Evolutionary conservation across 345 rosid species (phyloP).

Genomic region (Angophora floribunda): DNA sequence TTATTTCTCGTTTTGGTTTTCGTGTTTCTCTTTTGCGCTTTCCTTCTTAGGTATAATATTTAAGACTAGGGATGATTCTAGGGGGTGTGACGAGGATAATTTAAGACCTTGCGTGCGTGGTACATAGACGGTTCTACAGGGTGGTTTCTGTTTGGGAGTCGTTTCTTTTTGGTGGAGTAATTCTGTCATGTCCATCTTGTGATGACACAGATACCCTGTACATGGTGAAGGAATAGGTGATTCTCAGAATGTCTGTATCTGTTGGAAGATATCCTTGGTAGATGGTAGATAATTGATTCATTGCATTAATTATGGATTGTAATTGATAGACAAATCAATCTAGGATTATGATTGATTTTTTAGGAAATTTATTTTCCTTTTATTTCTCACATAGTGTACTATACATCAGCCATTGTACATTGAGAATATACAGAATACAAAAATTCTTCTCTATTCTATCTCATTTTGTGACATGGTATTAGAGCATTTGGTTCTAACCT

Average conservation of each 20-base stretch:
- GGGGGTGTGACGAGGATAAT: constrained; percentile 23
- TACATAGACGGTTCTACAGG: background rate
- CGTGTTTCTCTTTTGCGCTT: background rate
- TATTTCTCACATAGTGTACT: too few relatives aligned
- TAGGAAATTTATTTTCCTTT: too few relatives aligned
- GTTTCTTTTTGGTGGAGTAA: background rate
- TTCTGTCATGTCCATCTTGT: background rate
- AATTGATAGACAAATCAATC: too few relatives aligned
- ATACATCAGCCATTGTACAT: too few relatives aligned
- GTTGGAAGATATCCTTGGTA: too few relatives aligned
- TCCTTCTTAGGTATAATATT: background rate
- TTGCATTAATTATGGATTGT: too few relatives aligned
- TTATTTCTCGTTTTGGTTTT: background rate
- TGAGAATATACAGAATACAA: too few relatives aligned
- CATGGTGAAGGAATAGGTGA: background rate
- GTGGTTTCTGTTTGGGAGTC: background rate
- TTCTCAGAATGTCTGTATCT: background rate
- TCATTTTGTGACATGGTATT: too few relatives aligned
- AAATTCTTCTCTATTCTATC: too few relatives aligned
- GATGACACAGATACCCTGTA: background rate
- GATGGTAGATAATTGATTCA: too few relatives aligned
- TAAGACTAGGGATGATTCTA: background rate
- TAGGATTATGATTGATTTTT: too few relatives aligned
- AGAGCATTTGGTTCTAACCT: too few relatives aligned
- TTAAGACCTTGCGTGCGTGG: background rate